These are phyloP conservation scores for Xerocomellus chrysenteron DNA, from an alignment of 768 basidiomycete genomes.

Conservation along the genomic window DNA sequence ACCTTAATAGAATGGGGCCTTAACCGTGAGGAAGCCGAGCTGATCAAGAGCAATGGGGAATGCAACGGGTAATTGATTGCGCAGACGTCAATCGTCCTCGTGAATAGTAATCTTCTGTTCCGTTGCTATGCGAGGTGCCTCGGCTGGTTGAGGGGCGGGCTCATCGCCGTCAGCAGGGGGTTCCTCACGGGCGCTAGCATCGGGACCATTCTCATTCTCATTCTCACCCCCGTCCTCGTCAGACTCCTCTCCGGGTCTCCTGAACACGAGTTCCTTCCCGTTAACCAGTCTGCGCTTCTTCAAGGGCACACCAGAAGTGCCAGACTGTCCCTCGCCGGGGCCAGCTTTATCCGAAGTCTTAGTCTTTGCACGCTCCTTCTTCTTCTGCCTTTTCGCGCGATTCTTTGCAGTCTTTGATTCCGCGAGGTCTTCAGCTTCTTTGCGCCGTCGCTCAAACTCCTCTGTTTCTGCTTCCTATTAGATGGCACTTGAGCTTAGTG, in stretches of 20 bases:
- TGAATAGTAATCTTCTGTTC: conserved; percentile 46
- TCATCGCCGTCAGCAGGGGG: conserved; percentile 2
- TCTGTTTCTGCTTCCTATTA: conserved; percentile 63
- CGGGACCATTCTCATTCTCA: conserved; percentile 27
- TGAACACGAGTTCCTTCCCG: conserved; percentile 67
- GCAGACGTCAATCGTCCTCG: conserved; percentile 44
- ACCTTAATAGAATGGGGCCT: background rate
- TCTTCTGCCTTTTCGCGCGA: conserved; percentile 89
- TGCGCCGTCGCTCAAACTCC: conserved; percentile 76
- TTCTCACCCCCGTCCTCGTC: conserved; percentile 46
- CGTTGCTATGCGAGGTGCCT: conserved; percentile 27
- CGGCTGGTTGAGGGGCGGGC: background rate
- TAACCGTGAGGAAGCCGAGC: background rate
- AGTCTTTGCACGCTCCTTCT: conserved; percentile 70
- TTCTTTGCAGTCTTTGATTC: conserved; percentile 96
- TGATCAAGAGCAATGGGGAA: background rate
- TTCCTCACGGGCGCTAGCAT: conserved; percentile 1
- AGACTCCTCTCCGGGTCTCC: conserved; percentile 50
- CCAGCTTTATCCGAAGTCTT: conserved; percentile 33
- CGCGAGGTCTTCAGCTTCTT: conserved; percentile 64
- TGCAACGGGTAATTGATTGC: background rate
- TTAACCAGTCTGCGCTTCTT: conserved; percentile 84
- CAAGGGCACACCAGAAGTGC: conserved; percentile 43
- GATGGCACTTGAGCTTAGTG: background rate
- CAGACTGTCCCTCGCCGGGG: conserved; percentile 24